Conservation (phyloP, 2,329 filamentous ascomycete species). For the Hypoxylon sp. region DNA sequence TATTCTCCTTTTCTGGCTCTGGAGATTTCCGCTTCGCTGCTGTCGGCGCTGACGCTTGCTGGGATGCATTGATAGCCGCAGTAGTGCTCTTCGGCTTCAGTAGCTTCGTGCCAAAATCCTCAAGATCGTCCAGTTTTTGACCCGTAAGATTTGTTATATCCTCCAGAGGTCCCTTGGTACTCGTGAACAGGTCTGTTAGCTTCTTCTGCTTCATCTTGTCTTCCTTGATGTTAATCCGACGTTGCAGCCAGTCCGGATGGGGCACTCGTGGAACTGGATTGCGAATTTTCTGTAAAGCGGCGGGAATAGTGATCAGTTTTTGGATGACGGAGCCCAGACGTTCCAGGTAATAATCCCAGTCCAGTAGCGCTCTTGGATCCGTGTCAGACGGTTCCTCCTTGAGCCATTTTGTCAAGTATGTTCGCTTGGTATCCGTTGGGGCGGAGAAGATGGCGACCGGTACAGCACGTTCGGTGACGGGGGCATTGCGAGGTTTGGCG, state of each 20-base stretch:
- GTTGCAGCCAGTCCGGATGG: conserved; percentile 96
- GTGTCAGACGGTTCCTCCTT: conserved; percentile 92
- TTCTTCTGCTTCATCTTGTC: conserved; percentile 99
- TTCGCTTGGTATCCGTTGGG: conserved; percentile 86
- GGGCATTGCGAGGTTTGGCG: conserved; percentile 83
- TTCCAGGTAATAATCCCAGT: conserved; percentile 98
- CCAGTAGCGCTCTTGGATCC: conserved; percentile 88
- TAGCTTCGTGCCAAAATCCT: conserved; percentile 81
- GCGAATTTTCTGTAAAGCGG: conserved; percentile 91
- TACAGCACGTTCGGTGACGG: conserved; percentile 93
- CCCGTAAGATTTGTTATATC: conserved; percentile 77
- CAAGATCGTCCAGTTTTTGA: conserved; percentile 74
- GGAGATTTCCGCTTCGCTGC: conserved; percentile 80
- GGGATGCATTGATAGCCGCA: conserved; percentile 65
- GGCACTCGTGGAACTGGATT: conserved; percentile 95
- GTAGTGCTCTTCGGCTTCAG: conserved; percentile 73
- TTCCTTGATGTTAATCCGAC: conserved; percentile 93
- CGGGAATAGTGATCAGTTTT: conserved; percentile 98
- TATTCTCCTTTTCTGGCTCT: conserved; percentile 71
- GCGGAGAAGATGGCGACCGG: conserved; percentile 98
- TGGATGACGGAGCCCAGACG: conserved; percentile 97
- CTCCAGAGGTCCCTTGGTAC: conserved; percentile 73
- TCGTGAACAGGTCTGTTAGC: conserved; percentile 88
- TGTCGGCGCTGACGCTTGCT: conserved; percentile 64
- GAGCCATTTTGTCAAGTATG: conserved; percentile 94